Evolutionary conservation across 352 stramenopile species (phyloP), one percentile per base, ranked within the genome.

Genomic region (Phytophthora cryptogea): DNA sequence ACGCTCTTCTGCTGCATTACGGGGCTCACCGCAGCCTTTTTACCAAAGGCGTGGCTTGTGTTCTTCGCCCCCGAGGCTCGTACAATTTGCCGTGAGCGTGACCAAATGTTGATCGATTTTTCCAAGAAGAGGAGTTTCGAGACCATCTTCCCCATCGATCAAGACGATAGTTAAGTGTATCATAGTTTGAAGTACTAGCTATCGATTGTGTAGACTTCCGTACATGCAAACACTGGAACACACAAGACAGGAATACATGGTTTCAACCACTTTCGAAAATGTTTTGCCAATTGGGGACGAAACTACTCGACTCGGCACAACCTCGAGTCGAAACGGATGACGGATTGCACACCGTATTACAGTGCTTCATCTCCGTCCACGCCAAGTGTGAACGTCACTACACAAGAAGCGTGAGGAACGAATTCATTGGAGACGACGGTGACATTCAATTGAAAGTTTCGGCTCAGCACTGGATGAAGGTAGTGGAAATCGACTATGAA

Each of bases 61-160:
- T 52, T 81, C 11, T 63, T 88, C 32, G 35, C 52, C 1, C 78
- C 78, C 3, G 63, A 70, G 2, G 66, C 78, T 1, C 62, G 74
- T 8, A 81, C 76, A 11, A 83, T 88, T 44, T 81, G 71, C 54
- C 61, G 74, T 0, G 76, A 88, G 39, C 62, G 79, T 9, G 78
- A 88, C 57, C 66, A 60, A 33, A 57, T 83, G 31, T 50, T 56
- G 17, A 23, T 48, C 10, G 61, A 69, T 16, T 54, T 51, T 13
- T 43, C 45, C 26, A 61, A 62, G 9, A 66, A 62, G 9, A 65
- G 54, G 8, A 70, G 52, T 13, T 60, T 49, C 31, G 72, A 81
- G 58, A 76, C 63, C 9, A 71, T 81, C 16, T 78, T 77, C 28
- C 70, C 69, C 2, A 66, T 81, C n/a, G 66, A 74, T n/a, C 37